These are phyloP conservation scores for Rhizoctonia solani DNA, from an alignment of 1,284 basidiomycete species.

Conservation along the genomic window DNA sequence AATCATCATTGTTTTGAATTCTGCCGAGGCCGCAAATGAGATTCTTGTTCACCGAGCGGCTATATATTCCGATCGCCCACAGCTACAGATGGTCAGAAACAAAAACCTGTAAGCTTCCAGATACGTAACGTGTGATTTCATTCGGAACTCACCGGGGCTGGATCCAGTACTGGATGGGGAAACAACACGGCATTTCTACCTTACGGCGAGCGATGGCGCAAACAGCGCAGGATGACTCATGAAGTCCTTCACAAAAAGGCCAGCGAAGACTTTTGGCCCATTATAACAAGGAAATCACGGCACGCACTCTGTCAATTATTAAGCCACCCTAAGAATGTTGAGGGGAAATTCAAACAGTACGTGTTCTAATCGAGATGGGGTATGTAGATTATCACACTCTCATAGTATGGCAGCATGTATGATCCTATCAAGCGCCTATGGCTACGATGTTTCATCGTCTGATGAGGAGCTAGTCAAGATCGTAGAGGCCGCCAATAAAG, in stretches of 20 bases:
- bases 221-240: slow-evolving; percentile 20
- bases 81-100: slow-evolving; percentile 45
- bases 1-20: slow-evolving; percentile 37
- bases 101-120: background rate
- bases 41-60: slow-evolving; percentile 34
- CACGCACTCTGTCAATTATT: background rate
- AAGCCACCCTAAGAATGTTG: slow-evolving; percentile 1
- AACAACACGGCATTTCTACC: background rate
- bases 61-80: slow-evolving; percentile 45
- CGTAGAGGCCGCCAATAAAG: slow-evolving; percentile 1
- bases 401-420: background rate
- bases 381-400: background rate
- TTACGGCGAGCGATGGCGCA: slow-evolving; percentile 25
- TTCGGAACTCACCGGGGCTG: no score
- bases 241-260: slow-evolving; percentile 11
- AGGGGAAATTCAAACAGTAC: slow-evolving; percentile 7
- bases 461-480: background rate
- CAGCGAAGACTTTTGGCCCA: slow-evolving; percentile 7
- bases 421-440: slow-evolving; percentile 18
- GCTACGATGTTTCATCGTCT: slow-evolving; percentile 1
- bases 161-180: background rate
- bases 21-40: slow-evolving; percentile 33
- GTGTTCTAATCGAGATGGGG: background rate
- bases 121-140: no score
- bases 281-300: background rate